phyloP scores from a whole-genome alignment of 352 stramenopile species.

The Phytophthora macrochlamydospora region DNA sequence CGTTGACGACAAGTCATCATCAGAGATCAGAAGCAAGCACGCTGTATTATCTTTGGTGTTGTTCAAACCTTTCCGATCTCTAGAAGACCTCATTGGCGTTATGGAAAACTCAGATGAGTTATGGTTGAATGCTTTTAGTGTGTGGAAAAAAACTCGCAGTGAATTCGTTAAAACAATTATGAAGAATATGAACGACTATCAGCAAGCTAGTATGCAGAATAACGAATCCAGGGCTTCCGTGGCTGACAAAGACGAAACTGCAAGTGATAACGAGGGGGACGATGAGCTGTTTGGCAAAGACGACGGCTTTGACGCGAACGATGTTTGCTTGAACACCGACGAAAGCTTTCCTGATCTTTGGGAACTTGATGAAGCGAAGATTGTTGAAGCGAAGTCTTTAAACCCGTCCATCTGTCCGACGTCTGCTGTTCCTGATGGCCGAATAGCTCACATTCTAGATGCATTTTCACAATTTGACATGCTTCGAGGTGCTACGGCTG shows the following conservation, averaged over 20 bases:
- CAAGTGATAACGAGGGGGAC: neutral
- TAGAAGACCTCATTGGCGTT: neutral
- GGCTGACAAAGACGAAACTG: neutral
- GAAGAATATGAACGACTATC: slow-evolving; percentile 5
- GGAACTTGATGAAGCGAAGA: neutral
- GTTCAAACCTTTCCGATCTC: slow-evolving; percentile 3
- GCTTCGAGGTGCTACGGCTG: neutral
- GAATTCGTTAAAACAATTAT: slow-evolving; percentile 9
- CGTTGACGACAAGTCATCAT: neutral
- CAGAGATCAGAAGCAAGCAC: neutral
- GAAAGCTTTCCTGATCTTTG: neutral
- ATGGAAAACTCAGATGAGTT: neutral
- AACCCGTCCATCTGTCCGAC: neutral
- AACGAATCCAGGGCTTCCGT: neutral
- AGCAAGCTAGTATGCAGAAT: neutral
- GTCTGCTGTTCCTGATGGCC: neutral
- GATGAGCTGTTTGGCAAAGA: slow-evolving; percentile 1
- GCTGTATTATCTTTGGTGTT: neutral
- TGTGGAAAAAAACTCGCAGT: neutral
- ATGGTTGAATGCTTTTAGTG: slow-evolving; percentile 1
- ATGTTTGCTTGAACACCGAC: neutral
- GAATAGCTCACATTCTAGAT: neutral
- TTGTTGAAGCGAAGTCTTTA: neutral
- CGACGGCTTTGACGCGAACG: neutral
- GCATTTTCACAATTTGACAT: slow-evolving; percentile 1